These are phyloP conservation scores for Aspergillus nidulans DNA, from an alignment of 495 filamentous ascomycete genomes.

Conservation along the genomic window DNA sequence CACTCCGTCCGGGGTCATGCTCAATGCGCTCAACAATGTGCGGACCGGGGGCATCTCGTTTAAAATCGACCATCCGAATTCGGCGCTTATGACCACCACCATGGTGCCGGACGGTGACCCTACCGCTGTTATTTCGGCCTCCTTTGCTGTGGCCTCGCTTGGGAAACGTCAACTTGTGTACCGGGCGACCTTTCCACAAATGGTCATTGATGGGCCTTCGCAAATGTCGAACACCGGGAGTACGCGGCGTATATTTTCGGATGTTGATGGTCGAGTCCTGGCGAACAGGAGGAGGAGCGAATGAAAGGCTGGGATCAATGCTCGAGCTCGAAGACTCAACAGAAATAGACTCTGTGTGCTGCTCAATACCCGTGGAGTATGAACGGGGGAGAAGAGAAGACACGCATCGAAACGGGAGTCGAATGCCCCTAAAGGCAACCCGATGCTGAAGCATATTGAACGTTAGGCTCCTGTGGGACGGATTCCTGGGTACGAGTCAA, in stretches of 20 bases:
- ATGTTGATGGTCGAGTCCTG: conserved; percentile 40
- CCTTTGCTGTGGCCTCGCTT: conserved; percentile 90
- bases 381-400: conserved; percentile 38
- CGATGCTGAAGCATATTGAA: conserved; percentile 61
- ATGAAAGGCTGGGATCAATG: conserved; percentile 37
- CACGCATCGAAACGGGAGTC: conserved; percentile 45
- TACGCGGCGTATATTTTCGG: conserved; percentile 89
- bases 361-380: conserved; percentile 52
- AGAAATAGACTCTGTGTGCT: conserved; percentile 27
- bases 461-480: conserved; percentile 7
- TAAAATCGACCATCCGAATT: conserved; percentile 86
- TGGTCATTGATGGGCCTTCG: conserved; percentile 91
- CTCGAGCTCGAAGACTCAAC: conserved; percentile 26
- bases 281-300: conserved; percentile 43
- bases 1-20: conserved; percentile 87
- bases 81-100: conserved; percentile 88
- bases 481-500: too few relatives aligned
- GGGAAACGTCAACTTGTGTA: conserved; percentile 74
- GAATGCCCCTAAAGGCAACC: conserved; percentile 48
- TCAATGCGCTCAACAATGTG: conserved; percentile 92
- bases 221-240: conserved; percentile 89
- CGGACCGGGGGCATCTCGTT: conserved; percentile 66
- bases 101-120: conserved; percentile 81
- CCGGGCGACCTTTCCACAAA: conserved; percentile 87
- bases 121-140: conserved; percentile 82